Percentiles rank a stretch among this genome's conserved stretches.
Evolutionary conservation across 305 asterid species (phyloP).

Genomic region (Solanum hybrid): DNA sequence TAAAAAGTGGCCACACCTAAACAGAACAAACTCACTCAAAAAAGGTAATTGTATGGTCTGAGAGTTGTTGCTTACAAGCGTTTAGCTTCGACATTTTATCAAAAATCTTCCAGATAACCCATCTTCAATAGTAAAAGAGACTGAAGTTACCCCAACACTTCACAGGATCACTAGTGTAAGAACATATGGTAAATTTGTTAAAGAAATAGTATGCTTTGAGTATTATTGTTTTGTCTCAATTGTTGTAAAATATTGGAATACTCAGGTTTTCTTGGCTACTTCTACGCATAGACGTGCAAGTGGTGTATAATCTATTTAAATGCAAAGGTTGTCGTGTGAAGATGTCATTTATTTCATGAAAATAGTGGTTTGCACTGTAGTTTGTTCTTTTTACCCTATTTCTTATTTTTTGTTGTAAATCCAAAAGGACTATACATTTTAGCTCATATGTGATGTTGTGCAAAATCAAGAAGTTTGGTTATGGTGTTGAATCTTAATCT

Average conservation of each 20-base stretch:
- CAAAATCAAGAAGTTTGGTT: not conserved
- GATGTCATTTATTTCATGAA: not conserved
- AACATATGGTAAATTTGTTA: not conserved
- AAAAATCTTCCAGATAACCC: not conserved
- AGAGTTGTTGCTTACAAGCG: not conserved
- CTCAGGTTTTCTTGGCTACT: not conserved
- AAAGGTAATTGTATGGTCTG: not conserved
- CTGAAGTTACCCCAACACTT: not conserved
- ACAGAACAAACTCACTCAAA: not conserved
- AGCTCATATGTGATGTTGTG: not conserved
- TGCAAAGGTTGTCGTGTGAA: not conserved
- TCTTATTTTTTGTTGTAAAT: not conserved
- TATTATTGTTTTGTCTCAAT: no score
- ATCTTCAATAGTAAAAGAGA: not conserved
- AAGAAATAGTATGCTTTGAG: not conserved
- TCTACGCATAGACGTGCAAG: not conserved
- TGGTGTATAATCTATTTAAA: not conserved
- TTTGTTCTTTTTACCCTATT: no score
- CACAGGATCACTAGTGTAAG: not conserved
- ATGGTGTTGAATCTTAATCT: not conserved
- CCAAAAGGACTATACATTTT: not conserved
- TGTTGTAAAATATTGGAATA: not conserved
- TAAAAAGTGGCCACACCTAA: not conserved
- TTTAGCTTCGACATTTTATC: not conserved
- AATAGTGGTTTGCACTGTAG: not conserved